Base-by-base conservation (phyloP, 306 rosid genomes). In the Elaeagnus macrophylla region DNA sequence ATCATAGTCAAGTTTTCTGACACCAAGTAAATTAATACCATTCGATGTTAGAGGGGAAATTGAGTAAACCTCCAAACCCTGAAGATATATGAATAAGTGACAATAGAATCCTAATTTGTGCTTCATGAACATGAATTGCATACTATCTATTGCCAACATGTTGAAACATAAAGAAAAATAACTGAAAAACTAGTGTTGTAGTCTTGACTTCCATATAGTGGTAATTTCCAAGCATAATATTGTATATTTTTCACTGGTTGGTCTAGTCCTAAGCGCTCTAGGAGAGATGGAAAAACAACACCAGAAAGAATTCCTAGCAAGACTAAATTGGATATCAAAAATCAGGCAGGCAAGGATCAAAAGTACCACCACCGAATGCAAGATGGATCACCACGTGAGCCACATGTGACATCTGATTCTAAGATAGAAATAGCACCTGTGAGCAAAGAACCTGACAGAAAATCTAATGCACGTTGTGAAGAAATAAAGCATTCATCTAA, bases 221-320 rank as follows among this genome's bases (percentile, higher is more conserved):
- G 38, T 35, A 25, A 36, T 45, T 72, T 69, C 49, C 42, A 37
- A 56, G 14, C 48, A 32, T 61, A 48, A 15, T 37, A 12, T 57
- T 43, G 41, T 56, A 25, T 51, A 16, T 65, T 7, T 53, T 51
- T 57, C 15, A 39, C 18, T 61, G 68, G 41, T 65, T 75, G 50
- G 18, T 59, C 32, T 71, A 86, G 99, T 69, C 85, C 93, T 16
- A 86, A 80, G 82, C 76, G 86, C 72, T 73, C 74, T 38, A 84
- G 83, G 80, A 91, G 89, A 75, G 89, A 80, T 75, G 83, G 69
- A 42, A 75, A 71, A 52, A 76, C 67, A 18, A 83, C 60, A 62
- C 75, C 68, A 9, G 82, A 74, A 48, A 83, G 79, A 75, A 37
- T 56, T 35, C 53, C 72, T 8, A 51, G 61, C 11, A 61, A 60